phyloP scores from a whole-genome alignment of 139 green algal genomes.

The Coccomyxa sp. region DNA sequence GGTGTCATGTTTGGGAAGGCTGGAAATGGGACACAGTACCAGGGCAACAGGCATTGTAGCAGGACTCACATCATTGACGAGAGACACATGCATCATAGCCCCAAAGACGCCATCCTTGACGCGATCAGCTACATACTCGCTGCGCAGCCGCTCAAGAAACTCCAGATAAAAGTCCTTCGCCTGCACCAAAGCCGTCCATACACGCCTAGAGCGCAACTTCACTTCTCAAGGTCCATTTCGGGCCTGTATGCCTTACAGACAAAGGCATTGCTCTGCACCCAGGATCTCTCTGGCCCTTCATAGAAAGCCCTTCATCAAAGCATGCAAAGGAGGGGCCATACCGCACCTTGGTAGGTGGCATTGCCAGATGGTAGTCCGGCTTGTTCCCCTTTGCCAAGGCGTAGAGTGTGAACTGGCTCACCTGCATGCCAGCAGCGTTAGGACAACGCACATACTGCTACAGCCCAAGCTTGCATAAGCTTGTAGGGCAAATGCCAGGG shows the following conservation, averaged over 20 bases:
- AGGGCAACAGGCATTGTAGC: neutral
- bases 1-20: no score
- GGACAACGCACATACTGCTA: no score
- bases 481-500: neutral
- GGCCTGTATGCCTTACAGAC: neutral
- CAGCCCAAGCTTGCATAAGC: neutral
- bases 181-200: conserved; percentile 5
- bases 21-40: neutral
- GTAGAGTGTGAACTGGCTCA: conserved; percentile 76
- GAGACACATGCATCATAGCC: conserved; percentile 68
- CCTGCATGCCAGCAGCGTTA: neutral
- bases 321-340: neutral
- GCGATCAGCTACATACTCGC: conserved; percentile 34
- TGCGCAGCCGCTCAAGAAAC: conserved; percentile 46
- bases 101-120: conserved; percentile 64
- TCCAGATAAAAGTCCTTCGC: conserved; percentile 46
- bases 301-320: neutral
- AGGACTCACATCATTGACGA: conserved; percentile 55
- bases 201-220: neutral
- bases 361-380: conserved; percentile 70
- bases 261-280: neutral
- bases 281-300: neutral
- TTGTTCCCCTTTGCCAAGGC: conserved; percentile 69
- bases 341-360: conserved; percentile 46
- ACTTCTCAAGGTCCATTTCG: neutral